A percentile compares a stretch with the other conserved stretches of the same genome.
phyloP scores from a whole-genome alignment of 1,284 basidiomycete genomes.

The Ustilago trichophora region DNA sequence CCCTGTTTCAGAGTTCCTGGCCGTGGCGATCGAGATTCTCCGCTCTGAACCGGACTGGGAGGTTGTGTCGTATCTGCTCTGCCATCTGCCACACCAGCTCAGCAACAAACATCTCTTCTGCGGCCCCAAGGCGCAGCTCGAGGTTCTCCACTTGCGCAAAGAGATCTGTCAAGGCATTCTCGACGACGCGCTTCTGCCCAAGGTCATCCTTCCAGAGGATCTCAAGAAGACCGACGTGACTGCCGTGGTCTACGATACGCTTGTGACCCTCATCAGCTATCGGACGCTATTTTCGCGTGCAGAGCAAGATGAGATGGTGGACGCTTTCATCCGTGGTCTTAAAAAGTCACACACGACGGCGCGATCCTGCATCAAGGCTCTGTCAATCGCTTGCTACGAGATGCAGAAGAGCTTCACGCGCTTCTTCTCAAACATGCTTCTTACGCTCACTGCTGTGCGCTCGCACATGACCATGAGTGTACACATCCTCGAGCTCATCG shows the following conservation, averaged over 20 bases:
- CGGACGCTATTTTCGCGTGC: constrained; percentile 77
- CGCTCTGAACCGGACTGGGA: constrained; percentile 89
- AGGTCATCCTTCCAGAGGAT: constrained; percentile 73
- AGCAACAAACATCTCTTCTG: constrained; percentile 97
- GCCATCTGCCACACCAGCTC: constrained; percentile 88
- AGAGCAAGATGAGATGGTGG: constrained; percentile 78
- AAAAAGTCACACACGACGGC: constrained; percentile 79
- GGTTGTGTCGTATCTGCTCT: constrained; percentile 87
- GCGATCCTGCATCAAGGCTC: constrained; percentile 88
- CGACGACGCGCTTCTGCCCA: constrained; percentile 72
- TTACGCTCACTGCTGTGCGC: constrained; percentile 92
- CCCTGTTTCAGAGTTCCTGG: constrained; percentile 82
- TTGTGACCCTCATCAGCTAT: constrained; percentile 90
- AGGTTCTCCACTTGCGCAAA: constrained; percentile 75
- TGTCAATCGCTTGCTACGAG: constrained; percentile 89
- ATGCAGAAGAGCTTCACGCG: constrained; percentile 84
- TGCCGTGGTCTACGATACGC: constrained; percentile 84
- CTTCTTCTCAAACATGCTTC: constrained; percentile 78
- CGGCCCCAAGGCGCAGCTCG: constrained; percentile 78
- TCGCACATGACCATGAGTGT: constrained; percentile 91
- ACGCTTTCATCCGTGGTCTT: constrained; percentile 83
- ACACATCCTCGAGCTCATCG: constrained; percentile 92
- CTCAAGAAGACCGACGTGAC: constrained; percentile 77
- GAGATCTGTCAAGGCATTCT: constrained; percentile 77
- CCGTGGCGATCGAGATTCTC: constrained; percentile 76